Percentiles rank a stretch among this genome's conserved stretches.
phyloP scores from a whole-genome alignment of 352 stramenopile genomes.

The Phytophthora foliorum region DNA sequence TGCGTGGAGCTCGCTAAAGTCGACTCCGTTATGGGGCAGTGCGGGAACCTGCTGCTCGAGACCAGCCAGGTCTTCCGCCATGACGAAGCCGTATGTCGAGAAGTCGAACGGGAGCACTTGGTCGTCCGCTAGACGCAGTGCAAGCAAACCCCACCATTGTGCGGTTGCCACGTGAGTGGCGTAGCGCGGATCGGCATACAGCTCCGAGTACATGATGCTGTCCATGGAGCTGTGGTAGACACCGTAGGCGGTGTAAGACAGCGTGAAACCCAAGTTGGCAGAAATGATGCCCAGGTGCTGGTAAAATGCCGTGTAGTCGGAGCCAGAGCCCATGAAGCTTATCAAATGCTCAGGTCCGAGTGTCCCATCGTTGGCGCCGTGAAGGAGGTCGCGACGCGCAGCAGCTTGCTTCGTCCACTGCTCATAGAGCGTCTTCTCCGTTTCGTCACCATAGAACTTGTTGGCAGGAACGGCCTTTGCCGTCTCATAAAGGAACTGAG shows the following conservation, averaged over 20 bases:
- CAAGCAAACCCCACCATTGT: constrained; percentile 59
- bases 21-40: not conserved
- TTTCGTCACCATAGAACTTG: constrained; percentile 17
- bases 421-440: constrained; percentile 27
- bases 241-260: constrained; percentile 49
- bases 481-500: constrained; percentile 51
- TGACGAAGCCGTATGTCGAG: constrained; percentile 45
- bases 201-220: constrained; percentile 71
- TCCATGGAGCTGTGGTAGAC: constrained; percentile 88
- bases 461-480: constrained; percentile 49
- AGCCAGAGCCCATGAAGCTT: constrained; percentile 58
- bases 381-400: constrained; percentile 20
- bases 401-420: constrained; percentile 42
- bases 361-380: constrained; percentile 31
- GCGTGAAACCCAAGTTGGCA: constrained; percentile 67
- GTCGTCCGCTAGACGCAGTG: constrained; percentile 50
- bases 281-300: constrained; percentile 81
- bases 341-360: constrained; percentile 50
- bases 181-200: constrained; percentile 57
- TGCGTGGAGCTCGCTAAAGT: not conserved
- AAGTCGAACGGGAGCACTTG: constrained; percentile 55
- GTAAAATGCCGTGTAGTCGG: constrained; percentile 84
- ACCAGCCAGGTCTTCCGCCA: constrained; percentile 33
- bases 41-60: constrained; percentile 21
- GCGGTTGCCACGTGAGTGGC: constrained; percentile 47